phyloP scores from a whole-genome alignment of 345 rosid species.

The Eucalyptus sp. region DNA sequence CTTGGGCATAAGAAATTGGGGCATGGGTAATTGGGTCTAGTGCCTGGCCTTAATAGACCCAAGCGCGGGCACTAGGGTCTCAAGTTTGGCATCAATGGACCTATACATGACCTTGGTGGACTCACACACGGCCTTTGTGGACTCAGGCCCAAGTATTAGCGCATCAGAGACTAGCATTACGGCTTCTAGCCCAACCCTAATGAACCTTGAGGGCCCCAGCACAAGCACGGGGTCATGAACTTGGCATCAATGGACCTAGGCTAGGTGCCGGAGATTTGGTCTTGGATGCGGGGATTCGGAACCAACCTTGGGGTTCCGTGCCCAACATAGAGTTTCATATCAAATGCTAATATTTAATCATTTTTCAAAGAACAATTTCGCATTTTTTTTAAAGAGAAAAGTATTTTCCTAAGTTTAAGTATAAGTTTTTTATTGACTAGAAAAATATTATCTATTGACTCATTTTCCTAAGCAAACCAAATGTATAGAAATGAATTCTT shows the following conservation, averaged over 20 bases:
- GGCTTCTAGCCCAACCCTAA: rapidly evolving
- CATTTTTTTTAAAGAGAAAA: too few species aligned
- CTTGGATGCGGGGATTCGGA: rapidly evolving
- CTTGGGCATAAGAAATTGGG: too few species aligned
- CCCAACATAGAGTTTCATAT: rapidly evolving
- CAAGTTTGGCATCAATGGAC: rapidly evolving
- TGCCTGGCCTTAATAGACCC: rapidly evolving
- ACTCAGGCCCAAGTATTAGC: too few species aligned
- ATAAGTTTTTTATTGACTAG: too few species aligned
- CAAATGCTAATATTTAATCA: too few species aligned
- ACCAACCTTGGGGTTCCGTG: too few species aligned
- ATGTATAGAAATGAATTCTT: rapidly evolving
- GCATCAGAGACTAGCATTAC: rapidly evolving
- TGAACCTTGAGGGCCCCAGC: rapidly evolving
- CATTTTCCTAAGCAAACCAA: rapidly evolving
- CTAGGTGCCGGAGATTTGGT: rapidly evolving
- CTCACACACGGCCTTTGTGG: rapidly evolving
- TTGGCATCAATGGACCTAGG: rapidly evolving
- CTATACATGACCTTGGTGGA: too few species aligned
- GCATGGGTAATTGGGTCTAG: too few species aligned
- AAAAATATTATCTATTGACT: too few species aligned
- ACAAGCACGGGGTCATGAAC: too few species aligned
- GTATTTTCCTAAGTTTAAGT: rapidly evolving
- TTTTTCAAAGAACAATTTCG: rapidly evolving
- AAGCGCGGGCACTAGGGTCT: rapidly evolving